Percentiles rank a stretch among this genome's conserved stretches.
Evolutionary conservation across 2,329 filamentous ascomycete genomes (phyloP).

Genomic region (Exophiala aquamarina): DNA sequence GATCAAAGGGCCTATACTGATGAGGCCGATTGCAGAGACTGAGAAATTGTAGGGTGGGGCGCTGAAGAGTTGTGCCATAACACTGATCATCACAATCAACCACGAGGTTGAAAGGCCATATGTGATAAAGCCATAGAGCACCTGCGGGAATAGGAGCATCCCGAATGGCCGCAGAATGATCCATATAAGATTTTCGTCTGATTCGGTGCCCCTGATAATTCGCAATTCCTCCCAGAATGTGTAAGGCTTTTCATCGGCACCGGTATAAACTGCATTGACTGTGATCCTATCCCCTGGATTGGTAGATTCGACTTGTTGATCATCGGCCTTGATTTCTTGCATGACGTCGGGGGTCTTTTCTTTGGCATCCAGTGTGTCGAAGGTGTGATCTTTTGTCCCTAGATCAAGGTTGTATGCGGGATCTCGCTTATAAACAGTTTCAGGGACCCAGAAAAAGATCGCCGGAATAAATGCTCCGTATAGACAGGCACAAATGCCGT

Average conservation of each 20-base stretch:
- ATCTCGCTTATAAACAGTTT: conserved; percentile 23
- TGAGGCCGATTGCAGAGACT: conserved; percentile 29
- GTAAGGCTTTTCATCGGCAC: conserved; percentile 18
- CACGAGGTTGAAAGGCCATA: conserved; percentile 21
- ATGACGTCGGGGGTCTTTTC: neutral
- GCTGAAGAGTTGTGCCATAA: conserved; percentile 33
- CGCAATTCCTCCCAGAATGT: conserved; percentile 20
- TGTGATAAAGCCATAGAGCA: conserved; percentile 34
- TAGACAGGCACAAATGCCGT: conserved; percentile 18
- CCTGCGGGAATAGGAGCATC: conserved; percentile 33
- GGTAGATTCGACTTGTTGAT: conserved; percentile 17
- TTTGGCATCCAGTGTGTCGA: conserved; percentile 13
- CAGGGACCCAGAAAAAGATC: conserved; percentile 20
- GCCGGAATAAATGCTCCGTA: conserved; percentile 14
- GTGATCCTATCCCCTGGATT: conserved; percentile 9
- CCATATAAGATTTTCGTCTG: conserved; percentile 21
- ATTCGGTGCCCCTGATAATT: conserved; percentile 19
- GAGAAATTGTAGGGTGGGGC: conserved; percentile 34
- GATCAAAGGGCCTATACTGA: conserved; percentile 5
- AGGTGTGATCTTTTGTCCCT: conserved; percentile 23
- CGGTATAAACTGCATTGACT: conserved; percentile 17
- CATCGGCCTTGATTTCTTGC: conserved; percentile 6
- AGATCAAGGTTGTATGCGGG: conserved; percentile 25
- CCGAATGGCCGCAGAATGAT: conserved; percentile 33
- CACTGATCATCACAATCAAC: conserved; percentile 26